Percentiles rank a stretch among this genome's conserved stretches.
Conservation (phyloP, 768 basidiomycete species). For the Tylopilus vinaceipallidus region DNA sequence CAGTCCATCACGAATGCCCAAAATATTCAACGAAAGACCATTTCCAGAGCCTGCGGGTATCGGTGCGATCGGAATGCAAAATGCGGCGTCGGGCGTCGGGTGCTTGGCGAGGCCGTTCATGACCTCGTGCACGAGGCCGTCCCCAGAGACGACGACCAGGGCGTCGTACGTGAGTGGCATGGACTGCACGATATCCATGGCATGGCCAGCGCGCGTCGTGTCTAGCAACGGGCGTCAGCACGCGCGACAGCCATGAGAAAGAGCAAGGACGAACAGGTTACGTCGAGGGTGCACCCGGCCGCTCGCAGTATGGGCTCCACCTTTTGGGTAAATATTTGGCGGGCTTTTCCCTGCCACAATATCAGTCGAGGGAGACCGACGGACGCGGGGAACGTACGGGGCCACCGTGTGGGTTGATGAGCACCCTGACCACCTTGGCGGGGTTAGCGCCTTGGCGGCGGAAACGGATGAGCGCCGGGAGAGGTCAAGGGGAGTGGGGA, state of each 20-base stretch:
- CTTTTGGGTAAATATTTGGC: constrained; percentile 47
- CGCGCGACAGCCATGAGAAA: not conserved
- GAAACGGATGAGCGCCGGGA: constrained; percentile 1
- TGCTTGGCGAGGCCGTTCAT: constrained; percentile 80
- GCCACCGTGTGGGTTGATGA: constrained; percentile 84
- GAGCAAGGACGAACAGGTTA: constrained; percentile 50
- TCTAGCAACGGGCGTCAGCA: constrained; percentile 38
- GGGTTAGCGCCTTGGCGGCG: constrained; percentile 46
- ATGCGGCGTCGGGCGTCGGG: constrained; percentile 53
- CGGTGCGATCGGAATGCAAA: constrained; percentile 68
- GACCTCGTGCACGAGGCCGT: constrained; percentile 81
- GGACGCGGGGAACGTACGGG: constrained; percentile 43
- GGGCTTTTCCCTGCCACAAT: constrained; percentile 57
- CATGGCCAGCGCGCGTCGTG: constrained; percentile 64
- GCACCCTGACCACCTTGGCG: constrained; percentile 55
- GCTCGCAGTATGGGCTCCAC: constrained; percentile 73
- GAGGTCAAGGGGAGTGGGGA: not conserved
- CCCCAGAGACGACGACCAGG: constrained; percentile 74
- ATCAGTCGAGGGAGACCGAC: constrained; percentile 1
- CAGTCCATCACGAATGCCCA: constrained; percentile 66
- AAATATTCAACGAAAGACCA: constrained; percentile 66
- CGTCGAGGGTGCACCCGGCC: constrained; percentile 61
- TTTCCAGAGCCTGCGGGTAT: constrained; percentile 86
- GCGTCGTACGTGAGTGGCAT: constrained; percentile 66
- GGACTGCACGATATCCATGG: constrained; percentile 56